Conservation (phyloP, 148 eudicot species). For the Vaccinium vitisidaea region DNA sequence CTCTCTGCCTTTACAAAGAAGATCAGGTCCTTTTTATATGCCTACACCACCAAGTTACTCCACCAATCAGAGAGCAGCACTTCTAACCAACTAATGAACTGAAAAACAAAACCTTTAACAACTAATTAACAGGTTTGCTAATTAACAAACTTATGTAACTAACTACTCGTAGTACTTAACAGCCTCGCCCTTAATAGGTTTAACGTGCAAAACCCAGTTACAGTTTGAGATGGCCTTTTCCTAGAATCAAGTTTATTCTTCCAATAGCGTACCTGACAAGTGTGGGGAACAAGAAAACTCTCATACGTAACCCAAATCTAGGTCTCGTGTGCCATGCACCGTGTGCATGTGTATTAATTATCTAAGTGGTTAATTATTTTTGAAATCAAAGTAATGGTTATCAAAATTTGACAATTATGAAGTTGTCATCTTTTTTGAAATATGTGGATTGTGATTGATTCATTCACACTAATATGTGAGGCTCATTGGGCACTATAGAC, state of each 20-base stretch:
- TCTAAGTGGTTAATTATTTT: not conserved
- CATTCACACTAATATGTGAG: not conserved
- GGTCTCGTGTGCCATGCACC: not conserved
- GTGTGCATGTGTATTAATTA: not conserved
- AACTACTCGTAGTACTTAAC: too few relatives aligned
- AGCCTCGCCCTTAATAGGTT: not conserved
- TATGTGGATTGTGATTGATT: not conserved
- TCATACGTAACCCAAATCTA: not conserved
- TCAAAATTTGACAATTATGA: not conserved
- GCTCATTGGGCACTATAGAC: not conserved
- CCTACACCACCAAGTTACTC: too few relatives aligned
- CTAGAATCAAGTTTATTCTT: not conserved
- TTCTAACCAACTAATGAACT: too few relatives aligned
- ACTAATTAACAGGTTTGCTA: too few relatives aligned
- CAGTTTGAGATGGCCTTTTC: not conserved
- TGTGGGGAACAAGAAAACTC: not conserved
- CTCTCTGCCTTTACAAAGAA: too few relatives aligned
- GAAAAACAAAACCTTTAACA: too few relatives aligned
- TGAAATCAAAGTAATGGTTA: not conserved
- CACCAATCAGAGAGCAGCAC: too few relatives aligned
- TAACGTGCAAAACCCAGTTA: not conserved
- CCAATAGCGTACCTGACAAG: not conserved
- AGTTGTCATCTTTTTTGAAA: not conserved
- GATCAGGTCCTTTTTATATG: too few relatives aligned
- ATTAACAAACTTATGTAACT: too few relatives aligned